phyloP scores from a whole-genome alignment of 768 basidiomycete genomes.

The Macrolepiota dolichaula region DNA sequence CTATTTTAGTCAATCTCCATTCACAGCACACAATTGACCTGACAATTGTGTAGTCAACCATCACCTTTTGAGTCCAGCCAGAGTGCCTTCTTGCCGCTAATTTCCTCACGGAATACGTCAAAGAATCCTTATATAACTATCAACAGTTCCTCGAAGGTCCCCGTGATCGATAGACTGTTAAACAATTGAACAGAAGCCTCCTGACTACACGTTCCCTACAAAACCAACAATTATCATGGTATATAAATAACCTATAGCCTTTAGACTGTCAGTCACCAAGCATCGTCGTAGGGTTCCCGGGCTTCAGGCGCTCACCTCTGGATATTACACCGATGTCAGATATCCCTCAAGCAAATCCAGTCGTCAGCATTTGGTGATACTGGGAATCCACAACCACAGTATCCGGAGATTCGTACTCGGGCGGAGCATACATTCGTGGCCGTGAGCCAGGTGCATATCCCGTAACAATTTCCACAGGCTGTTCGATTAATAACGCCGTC shows the following conservation, averaged over 20 bases:
- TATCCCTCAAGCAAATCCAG: background rate
- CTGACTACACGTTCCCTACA: background rate
- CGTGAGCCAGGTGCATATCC: slow-evolving; percentile 24
- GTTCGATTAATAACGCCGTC: slow-evolving; percentile 22
- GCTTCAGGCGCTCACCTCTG: background rate
- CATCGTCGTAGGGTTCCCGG: background rate
- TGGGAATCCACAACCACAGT: background rate
- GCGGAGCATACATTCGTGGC: slow-evolving; percentile 27
- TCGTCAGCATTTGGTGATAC: background rate
- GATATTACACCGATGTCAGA: background rate
- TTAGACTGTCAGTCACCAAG: background rate
- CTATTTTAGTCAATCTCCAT: background rate
- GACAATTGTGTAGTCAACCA: background rate
- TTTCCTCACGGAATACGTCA: background rate
- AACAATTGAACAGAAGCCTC: background rate
- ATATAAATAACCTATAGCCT: background rate
- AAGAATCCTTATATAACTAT: background rate
- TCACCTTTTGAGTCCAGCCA: background rate
- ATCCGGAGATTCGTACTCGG: slow-evolving; percentile 19
- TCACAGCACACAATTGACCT: slow-evolving; percentile 1
- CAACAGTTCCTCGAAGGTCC: background rate
- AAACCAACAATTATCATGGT: background rate
- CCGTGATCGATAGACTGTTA: background rate
- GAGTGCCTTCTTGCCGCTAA: background rate
- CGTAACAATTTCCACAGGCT: slow-evolving; percentile 32